Evolutionary conservation across 1,139 yeast species (phyloP), one percentile per base, ranked within the genome.

Genomic region (Magnusiomyces tetraspermus): DNA sequence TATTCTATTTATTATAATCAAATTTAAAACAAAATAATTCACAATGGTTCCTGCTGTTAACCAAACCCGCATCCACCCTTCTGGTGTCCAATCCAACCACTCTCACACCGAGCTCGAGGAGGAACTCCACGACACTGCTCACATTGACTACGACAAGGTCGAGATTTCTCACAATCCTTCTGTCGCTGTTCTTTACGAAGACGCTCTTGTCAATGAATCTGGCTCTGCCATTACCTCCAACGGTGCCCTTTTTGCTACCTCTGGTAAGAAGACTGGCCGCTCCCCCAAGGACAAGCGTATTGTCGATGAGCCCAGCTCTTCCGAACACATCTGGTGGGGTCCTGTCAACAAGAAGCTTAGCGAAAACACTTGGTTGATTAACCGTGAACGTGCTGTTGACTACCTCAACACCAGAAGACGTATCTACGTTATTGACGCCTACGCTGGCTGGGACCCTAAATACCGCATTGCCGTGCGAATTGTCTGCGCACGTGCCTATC

Each of bases 381-480:
- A 94, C 70, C 85, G 96, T 71, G 94, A 94, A 63, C 86, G 98
- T 75, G 97, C 98, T 54, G 80, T 90, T 64, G 98, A 92, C 72
- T 92, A 89, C 76, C 80, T 92, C 70, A 86, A 96, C 78, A 92
- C 97, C 57, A 85, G 96, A 74, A 92, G 86, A 67, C 86, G 89
- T 71, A 83, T 92, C 67, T 92, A 86, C 71, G 94, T 92, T 59
- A 90, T 92, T 61, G 98, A 92, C 69, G 97, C 97, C 41, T 92
- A 71, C 69, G 98, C 97, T 54, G 98, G 98, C 61, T 92, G 97
- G 97, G 98, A 92, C 71, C 97, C 97, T 68, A 83, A 88, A 70
- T 92, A 92, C 82, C 82, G 97, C 76, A 82, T 92, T 72, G 90
- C 90, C 77, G 95, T 92, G 58, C 83, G 98, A 75, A 85, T 92